A percentile compares a stretch with the other conserved stretches of the same genome.
These are phyloP conservation scores for Pseudozyma flocculosa DNA, from an alignment of 1,284 basidiomycete genomes.

Conservation along the genomic window DNA sequence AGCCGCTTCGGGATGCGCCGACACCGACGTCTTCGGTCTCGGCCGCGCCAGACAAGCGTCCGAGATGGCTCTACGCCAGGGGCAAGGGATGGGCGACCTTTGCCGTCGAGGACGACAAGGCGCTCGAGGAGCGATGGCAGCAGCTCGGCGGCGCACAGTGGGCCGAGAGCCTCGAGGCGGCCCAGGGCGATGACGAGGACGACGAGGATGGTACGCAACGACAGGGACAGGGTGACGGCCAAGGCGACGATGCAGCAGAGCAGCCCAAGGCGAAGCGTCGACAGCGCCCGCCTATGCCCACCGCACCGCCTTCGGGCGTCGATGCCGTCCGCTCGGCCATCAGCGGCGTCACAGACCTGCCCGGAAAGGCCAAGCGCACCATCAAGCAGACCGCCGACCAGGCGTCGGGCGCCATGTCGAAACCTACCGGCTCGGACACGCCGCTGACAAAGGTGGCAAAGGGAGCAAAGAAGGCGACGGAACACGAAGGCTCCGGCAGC, in stretches of 20 bases:
- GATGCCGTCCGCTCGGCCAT: constrained; percentile 27
- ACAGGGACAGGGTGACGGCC: constrained; percentile 1
- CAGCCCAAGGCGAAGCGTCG: too few species aligned
- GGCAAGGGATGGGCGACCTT: constrained; percentile 49
- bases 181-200: neutral
- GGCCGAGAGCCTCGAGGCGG: constrained; percentile 1
- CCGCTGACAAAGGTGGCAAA: neutral
- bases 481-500: too few species aligned
- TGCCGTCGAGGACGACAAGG: constrained; percentile 36
- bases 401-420: neutral
- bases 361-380: constrained; percentile 2
- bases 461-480: neutral
- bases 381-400: neutral
- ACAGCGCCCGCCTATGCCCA: constrained; percentile 2
- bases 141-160: constrained; percentile 25
- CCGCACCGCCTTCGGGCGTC: constrained; percentile 32
- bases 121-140: constrained; percentile 40
- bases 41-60: constrained; percentile 19
- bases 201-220: constrained; percentile 3
- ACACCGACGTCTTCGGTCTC: too few species aligned
- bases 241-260: neutral
- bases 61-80: constrained; percentile 52
- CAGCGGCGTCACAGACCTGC: constrained; percentile 5
- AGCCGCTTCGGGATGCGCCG: too few species aligned
- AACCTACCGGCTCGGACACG: neutral